Conservation (phyloP, 495 filamentous ascomycete species). For the Penicillium simplicissimum region DNA sequence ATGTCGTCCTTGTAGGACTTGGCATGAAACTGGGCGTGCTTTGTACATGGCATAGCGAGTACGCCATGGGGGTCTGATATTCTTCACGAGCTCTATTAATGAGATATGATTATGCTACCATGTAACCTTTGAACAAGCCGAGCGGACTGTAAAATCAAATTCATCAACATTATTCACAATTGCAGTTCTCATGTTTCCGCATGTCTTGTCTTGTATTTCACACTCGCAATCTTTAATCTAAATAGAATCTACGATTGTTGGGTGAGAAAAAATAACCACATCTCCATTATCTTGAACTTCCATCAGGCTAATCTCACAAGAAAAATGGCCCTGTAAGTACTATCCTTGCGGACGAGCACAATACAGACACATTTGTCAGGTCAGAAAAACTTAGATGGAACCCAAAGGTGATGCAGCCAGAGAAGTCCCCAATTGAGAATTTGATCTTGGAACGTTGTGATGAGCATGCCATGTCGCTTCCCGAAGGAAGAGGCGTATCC, state of each 20-base stretch:
- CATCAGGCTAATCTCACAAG: not conserved
- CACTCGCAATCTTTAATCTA: not conserved
- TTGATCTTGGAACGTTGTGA: conserved; percentile 24
- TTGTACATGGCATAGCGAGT: conserved; percentile 34
- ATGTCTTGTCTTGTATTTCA: not conserved
- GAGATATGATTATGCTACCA: conserved; percentile 9
- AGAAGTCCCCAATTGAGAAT: conserved; percentile 19
- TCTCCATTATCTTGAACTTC: conserved; percentile 19
- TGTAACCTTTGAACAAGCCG: conserved; percentile 6
- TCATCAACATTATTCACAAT: not conserved
- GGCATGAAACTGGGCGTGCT: conserved; percentile 35
- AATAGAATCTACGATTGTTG: conserved; percentile 14
- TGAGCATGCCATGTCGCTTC: conserved; percentile 18
- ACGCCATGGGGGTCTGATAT: not conserved
- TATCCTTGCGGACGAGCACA: conserved; percentile 13
- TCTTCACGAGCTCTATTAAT: not conserved
- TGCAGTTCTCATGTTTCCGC: too few relatives aligned
- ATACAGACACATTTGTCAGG: conserved; percentile 15
- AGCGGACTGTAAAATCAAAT: not conserved
- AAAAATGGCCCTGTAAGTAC: conserved; percentile 23
- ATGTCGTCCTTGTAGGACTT: conserved; percentile 35
- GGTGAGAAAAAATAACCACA: conserved; percentile 26
- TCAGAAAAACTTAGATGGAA: not conserved
- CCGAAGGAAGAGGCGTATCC: conserved; percentile 17
- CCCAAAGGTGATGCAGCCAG: conserved; percentile 27